These are phyloP conservation scores for Alloascoidea africana DNA, from an alignment of 805 yeast genomes.

Conservation along the genomic window DNA sequence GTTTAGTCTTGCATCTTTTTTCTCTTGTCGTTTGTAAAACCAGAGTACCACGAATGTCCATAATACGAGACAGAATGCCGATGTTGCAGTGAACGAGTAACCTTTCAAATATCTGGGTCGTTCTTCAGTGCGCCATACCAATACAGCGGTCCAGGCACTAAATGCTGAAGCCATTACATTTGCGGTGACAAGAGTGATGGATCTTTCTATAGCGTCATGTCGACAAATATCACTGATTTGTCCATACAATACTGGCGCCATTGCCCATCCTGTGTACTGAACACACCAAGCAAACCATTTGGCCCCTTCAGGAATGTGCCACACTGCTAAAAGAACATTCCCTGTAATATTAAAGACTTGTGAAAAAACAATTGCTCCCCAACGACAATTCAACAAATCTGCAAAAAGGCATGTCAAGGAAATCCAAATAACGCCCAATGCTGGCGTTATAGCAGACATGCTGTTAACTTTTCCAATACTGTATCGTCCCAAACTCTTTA, in stretches of 20 bases:
- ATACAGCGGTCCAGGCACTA: slow-evolving; percentile 35
- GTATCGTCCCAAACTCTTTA: slow-evolving; percentile 31
- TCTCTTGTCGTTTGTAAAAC: slow-evolving; percentile 39
- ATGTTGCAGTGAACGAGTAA: slow-evolving; percentile 10
- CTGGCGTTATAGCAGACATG: slow-evolving; percentile 40
- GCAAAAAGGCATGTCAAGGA: slow-evolving; percentile 17
- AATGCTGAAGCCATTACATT: slow-evolving; percentile 37
- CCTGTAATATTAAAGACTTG: slow-evolving; percentile 38
- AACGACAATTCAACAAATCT: slow-evolving; percentile 35
- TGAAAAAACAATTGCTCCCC: slow-evolving; percentile 36
- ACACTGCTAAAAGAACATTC: slow-evolving; percentile 34
- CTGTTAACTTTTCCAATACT: slow-evolving; percentile 30
- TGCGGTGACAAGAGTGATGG: slow-evolving; percentile 34
- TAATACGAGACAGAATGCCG: slow-evolving; percentile 8
- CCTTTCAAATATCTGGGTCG: slow-evolving; percentile 15
- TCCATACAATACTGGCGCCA: slow-evolving; percentile 42
- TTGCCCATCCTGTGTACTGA: slow-evolving; percentile 43
- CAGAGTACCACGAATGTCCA: slow-evolving; percentile 26
- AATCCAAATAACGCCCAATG: slow-evolving; percentile 33
- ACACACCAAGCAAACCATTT: slow-evolving; percentile 48
- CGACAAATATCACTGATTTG: slow-evolving; percentile 47
- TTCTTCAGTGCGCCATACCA: slow-evolving; percentile 23
- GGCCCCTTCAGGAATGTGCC: slow-evolving; percentile 37
- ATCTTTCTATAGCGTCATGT: slow-evolving; percentile 34
- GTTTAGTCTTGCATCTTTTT: slow-evolving; percentile 25